These are phyloP conservation scores for Gastrodia elata DNA, from an alignment of 106 monocot genomes.

Conservation along the genomic window DNA sequence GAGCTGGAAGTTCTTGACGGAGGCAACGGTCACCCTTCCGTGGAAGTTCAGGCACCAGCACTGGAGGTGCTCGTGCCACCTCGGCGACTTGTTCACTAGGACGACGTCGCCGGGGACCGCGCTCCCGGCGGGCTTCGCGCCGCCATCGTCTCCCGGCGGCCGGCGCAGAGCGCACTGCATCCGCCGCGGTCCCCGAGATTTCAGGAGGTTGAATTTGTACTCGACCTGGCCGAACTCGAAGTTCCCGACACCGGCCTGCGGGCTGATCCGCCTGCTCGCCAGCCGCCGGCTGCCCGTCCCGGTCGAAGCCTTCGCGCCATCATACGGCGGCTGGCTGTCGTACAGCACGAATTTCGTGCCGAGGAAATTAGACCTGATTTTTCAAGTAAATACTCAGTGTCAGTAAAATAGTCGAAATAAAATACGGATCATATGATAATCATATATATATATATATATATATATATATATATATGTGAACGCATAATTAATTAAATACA, in stretches of 20 bases:
- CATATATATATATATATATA: too few relatives aligned
- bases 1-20: constrained; percentile 84
- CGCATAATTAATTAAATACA: too few relatives aligned
- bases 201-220: constrained; percentile 66
- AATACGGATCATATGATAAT: too few relatives aligned
- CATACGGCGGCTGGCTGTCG: constrained; percentile 55
- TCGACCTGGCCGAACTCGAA: constrained; percentile 50
- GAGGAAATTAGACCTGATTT: constrained; percentile 80
- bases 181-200: constrained; percentile 60
- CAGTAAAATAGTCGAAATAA: too few relatives aligned
- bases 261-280: constrained; percentile 56
- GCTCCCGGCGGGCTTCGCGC: background rate
- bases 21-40: constrained; percentile 80
- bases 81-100: constrained; percentile 61
- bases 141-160: constrained; percentile 3
- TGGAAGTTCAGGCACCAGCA: constrained; percentile 93
- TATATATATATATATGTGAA: too few relatives aligned
- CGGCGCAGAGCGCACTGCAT: constrained; percentile 39
- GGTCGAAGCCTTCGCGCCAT: constrained; percentile 49
- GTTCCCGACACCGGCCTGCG: constrained; percentile 45
- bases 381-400: too few relatives aligned
- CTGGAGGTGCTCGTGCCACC: constrained; percentile 85
- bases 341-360: constrained; percentile 73
- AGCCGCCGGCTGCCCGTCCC: constrained; percentile 35
- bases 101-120: constrained; percentile 3